Percentiles rank a stretch among this genome's conserved stretches.
These are phyloP conservation scores for Sabuloglossum arenarium DNA, from an alignment of 495 filamentous ascomycete genomes.

Conservation along the genomic window DNA sequence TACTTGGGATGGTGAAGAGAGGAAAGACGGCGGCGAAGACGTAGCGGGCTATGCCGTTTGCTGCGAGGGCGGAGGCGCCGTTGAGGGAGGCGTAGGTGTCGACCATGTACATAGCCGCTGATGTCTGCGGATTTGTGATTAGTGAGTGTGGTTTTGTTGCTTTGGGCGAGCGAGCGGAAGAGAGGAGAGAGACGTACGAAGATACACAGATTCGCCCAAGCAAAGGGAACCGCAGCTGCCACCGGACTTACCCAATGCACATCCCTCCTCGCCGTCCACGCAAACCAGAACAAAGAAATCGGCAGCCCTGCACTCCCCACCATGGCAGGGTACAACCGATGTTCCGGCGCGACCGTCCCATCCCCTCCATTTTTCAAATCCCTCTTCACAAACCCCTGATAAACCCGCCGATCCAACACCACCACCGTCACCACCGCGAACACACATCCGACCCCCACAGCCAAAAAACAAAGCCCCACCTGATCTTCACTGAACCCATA, in stretches of 20 bases:
- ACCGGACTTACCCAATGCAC: slow-evolving; percentile 24
- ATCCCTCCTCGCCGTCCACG: slow-evolving; percentile 20
- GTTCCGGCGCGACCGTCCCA: slow-evolving; percentile 25
- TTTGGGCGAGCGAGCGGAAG: slow-evolving; percentile 11
- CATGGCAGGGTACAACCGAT: slow-evolving; percentile 37
- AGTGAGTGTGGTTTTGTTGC: not conserved
- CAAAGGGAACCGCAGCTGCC: slow-evolving; percentile 37
- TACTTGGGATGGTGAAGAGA: slow-evolving; percentile 26
- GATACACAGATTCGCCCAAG: slow-evolving; percentile 41
- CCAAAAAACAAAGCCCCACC: slow-evolving; percentile 36
- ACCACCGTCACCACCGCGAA: slow-evolving; percentile 25
- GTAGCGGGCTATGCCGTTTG: slow-evolving; percentile 45
- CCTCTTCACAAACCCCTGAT: slow-evolving; percentile 9
- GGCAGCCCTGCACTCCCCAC: slow-evolving; percentile 36
- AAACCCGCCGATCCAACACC: slow-evolving; percentile 23
- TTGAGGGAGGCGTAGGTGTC: slow-evolving; percentile 37
- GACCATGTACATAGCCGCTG: slow-evolving; percentile 26
- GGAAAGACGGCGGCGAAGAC: slow-evolving; percentile 40
- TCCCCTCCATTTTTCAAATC: slow-evolving; percentile 8
- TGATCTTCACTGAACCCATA: slow-evolving; percentile 29
- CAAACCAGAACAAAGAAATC: slow-evolving; percentile 27
- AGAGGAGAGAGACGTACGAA: slow-evolving; percentile 14
- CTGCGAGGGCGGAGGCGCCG: slow-evolving; percentile 38
- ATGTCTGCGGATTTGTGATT: not conserved
- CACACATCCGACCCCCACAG: slow-evolving; percentile 33